These are phyloP conservation scores for Kurtzmaniella natalensis DNA, from an alignment of 1,139 yeast species.

Conservation along the genomic window DNA sequence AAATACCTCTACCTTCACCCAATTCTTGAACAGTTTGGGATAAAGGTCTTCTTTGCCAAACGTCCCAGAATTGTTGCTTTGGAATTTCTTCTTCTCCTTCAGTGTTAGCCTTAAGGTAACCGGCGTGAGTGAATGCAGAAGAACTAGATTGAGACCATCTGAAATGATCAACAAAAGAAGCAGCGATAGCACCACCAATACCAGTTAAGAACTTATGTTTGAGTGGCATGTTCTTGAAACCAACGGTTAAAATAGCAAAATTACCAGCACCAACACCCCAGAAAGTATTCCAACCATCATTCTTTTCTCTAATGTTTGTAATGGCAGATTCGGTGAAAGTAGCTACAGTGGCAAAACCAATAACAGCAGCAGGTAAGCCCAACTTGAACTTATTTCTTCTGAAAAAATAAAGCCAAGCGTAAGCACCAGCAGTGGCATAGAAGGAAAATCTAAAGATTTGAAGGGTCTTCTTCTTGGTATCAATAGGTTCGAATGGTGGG, in stretches of 20 bases:
- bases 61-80: constrained; percentile 79
- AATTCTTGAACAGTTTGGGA: constrained; percentile 75
- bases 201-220: constrained; percentile 43
- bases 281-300: constrained; percentile 48
- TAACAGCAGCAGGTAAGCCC: constrained; percentile 36
- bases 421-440: constrained; percentile 45
- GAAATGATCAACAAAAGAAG: constrained; percentile 39
- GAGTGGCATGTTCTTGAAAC: constrained; percentile 39
- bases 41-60: constrained; percentile 75
- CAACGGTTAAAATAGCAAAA: constrained; percentile 37
- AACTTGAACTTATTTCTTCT: constrained; percentile 44
- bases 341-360: constrained; percentile 41
- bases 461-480: constrained; percentile 38
- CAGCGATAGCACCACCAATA: constrained; percentile 35
- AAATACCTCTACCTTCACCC: constrained; percentile 63
- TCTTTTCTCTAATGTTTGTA: constrained; percentile 44
- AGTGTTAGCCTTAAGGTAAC: constrained; percentile 32
- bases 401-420: constrained; percentile 47
- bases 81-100: constrained; percentile 29
- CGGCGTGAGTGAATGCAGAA: constrained; percentile 36
- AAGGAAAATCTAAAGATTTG: constrained; percentile 39
- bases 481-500: constrained; percentile 44
- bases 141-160: constrained; percentile 42
- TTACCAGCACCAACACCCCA: constrained; percentile 44
- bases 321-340: constrained; percentile 38